Conservation (phyloP, 352 stramenopile species). For the Bremia lactucae region DNA sequence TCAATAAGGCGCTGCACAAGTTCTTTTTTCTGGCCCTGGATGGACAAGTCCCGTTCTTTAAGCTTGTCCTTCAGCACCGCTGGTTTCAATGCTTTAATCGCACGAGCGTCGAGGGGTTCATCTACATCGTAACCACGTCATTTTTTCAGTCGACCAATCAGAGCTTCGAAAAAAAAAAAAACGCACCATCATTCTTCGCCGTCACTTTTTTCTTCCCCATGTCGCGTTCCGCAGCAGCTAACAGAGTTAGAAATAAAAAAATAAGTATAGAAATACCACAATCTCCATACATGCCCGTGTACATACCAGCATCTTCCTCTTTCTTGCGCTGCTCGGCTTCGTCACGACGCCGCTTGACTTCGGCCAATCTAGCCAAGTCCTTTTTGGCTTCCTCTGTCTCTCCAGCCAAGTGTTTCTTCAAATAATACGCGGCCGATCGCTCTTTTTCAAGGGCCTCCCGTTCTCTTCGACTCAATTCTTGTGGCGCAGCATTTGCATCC, state of each 20-base stretch:
- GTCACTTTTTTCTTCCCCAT: constrained; percentile 56
- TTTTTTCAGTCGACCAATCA: not conserved
- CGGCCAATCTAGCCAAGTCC: constrained; percentile 64
- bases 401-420: constrained; percentile 78
- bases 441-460: constrained; percentile 85
- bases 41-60: constrained; percentile 75
- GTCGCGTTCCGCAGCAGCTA: constrained; percentile 46
- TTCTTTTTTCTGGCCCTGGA: constrained; percentile 84
- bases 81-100: constrained; percentile 82
- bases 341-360: constrained; percentile 73
- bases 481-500: constrained; percentile 34
- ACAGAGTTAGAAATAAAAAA: not conserved
- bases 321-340: constrained; percentile 72
- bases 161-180: too few species aligned
- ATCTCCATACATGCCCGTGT: not conserved
- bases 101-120: constrained; percentile 65
- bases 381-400: constrained; percentile 84
- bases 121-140: constrained; percentile 21
- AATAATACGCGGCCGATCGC: constrained; percentile 49
- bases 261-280: not conserved
- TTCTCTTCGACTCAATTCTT: constrained; percentile 75
- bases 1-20: constrained; percentile 83
- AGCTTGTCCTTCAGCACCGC: constrained; percentile 84
- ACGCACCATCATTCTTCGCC: constrained; percentile 51
- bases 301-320: constrained; percentile 59